Conservation (phyloP, 352 stramenopile species). For the Globisporangium recalcitrans region DNA sequence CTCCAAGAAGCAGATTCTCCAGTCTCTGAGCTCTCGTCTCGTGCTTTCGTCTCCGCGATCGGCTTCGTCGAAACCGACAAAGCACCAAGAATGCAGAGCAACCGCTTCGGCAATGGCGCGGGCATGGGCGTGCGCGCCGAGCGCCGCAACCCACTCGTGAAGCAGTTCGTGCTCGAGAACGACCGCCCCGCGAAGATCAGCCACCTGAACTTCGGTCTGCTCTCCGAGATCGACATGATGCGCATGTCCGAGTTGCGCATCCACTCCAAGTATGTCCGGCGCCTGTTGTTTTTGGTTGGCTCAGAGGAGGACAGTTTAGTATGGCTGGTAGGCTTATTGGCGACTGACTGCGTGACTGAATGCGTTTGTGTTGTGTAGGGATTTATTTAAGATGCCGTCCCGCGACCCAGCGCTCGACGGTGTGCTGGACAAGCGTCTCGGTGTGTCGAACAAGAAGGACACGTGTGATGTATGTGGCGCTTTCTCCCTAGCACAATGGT, state of each 20-base stretch:
- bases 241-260: conserved; percentile 94
- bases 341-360: no score
- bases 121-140: conserved; percentile 32
- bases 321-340: no score
- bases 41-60: background rate
- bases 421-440: conserved; percentile 96
- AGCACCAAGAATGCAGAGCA: conserved; percentile 28
- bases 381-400: conserved; percentile 96
- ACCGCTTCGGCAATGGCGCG: conserved; percentile 20
- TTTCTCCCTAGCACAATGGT: no score
- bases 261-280: conserved; percentile 55
- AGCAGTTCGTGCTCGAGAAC: conserved; percentile 88
- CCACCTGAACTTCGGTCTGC: conserved; percentile 97
- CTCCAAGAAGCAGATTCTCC: background rate
- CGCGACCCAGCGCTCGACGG: conserved; percentile 90
- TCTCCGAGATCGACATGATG: conserved; percentile 95
- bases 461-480: conserved; percentile 88
- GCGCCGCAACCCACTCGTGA: conserved; percentile 82
- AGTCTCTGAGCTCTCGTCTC: background rate
- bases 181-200: conserved; percentile 92
- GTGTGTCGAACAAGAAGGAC: conserved; percentile 96
- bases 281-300: no score
- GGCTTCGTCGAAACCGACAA: background rate
- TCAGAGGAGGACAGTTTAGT: no score
- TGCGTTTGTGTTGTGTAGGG: conserved; percentile 46